Percentiles rank a stretch among this genome's conserved stretches.
Conservation (phyloP, 345 rosid genomes). For the Ceriops zippeliana region DNA sequence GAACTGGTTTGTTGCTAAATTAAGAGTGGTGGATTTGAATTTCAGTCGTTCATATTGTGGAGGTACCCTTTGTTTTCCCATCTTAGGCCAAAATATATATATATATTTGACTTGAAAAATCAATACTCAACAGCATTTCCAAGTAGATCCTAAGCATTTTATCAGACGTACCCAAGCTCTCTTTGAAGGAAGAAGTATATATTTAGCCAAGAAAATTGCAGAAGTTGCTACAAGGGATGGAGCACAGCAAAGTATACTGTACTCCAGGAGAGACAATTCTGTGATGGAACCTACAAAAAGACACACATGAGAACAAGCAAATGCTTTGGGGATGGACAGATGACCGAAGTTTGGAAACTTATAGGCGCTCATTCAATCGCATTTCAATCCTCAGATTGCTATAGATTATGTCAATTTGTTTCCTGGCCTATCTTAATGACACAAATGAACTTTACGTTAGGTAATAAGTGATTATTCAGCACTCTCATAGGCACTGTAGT, state of each 20-base stretch:
- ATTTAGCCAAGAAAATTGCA: constrained; percentile 77
- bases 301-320: not conserved
- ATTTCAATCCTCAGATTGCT: too few species aligned
- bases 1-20: too few species aligned
- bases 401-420: too few species aligned
- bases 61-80: too few species aligned
- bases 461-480: not conserved
- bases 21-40: too few species aligned
- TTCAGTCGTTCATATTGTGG: too few species aligned
- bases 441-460: not conserved
- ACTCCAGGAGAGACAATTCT: constrained; percentile 78
- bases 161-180: constrained; percentile 73
- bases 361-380: not conserved
- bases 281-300: constrained; percentile 43
- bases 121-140: too few species aligned
- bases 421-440: too few species aligned
- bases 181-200: constrained; percentile 60
- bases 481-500: not conserved
- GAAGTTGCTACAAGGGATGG: constrained; percentile 91
- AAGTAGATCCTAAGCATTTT: too few species aligned
- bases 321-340: not conserved
- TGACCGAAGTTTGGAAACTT: not conserved
- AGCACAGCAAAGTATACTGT: constrained; percentile 61
- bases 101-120: too few species aligned
- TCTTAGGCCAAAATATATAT: not conserved